Evolutionary conservation across 2,329 filamentous ascomycete genomes (phyloP).

Genomic region (Xylaria multiplex): DNA sequence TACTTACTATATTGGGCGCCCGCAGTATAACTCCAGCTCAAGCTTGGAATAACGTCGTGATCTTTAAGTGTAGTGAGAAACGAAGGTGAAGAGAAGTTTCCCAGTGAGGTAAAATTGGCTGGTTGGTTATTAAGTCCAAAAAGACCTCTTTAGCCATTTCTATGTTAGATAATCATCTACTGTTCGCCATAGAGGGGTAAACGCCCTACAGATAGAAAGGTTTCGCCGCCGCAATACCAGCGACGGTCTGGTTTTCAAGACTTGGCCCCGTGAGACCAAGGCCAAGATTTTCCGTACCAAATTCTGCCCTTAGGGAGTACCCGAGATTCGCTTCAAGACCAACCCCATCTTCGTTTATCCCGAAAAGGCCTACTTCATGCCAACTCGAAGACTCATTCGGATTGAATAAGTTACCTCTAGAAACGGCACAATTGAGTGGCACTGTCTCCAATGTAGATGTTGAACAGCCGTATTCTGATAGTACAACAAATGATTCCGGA

Average conservation of each 20-base stretch:
- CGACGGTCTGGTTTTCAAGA: slow-evolving; percentile 49
- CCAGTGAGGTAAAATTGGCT: slow-evolving; percentile 51
- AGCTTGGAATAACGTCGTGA: slow-evolving; percentile 51
- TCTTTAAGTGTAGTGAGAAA: slow-evolving; percentile 53
- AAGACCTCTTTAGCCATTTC: slow-evolving; percentile 47
- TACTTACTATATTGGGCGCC: slow-evolving; percentile 53
- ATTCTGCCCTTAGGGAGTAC: slow-evolving; percentile 47
- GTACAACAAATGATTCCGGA: slow-evolving; percentile 50
- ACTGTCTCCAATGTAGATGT: slow-evolving; percentile 46
- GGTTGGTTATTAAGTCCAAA: slow-evolving; percentile 54
- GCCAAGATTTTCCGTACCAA: slow-evolving; percentile 46
- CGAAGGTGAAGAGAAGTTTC: slow-evolving; percentile 50
- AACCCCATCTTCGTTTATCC: slow-evolving; percentile 51
- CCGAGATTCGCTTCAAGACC: slow-evolving; percentile 53
- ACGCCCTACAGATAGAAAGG: slow-evolving; percentile 53
- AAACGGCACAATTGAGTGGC: slow-evolving; percentile 50
- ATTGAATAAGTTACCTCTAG: slow-evolving; percentile 51
- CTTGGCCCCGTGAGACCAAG: slow-evolving; percentile 49
- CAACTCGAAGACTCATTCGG: slow-evolving; percentile 51
- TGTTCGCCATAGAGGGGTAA: slow-evolving; percentile 1
- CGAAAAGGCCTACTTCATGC: slow-evolving; percentile 48
- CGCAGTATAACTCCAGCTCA: slow-evolving; percentile 57
- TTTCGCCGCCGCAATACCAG: slow-evolving; percentile 48
- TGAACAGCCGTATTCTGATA: slow-evolving; percentile 49
- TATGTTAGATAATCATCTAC: slow-evolving; percentile 23